Evolutionary conservation across 768 basidiomycete species (phyloP).

Genomic region (Antrodiella citrinella): DNA sequence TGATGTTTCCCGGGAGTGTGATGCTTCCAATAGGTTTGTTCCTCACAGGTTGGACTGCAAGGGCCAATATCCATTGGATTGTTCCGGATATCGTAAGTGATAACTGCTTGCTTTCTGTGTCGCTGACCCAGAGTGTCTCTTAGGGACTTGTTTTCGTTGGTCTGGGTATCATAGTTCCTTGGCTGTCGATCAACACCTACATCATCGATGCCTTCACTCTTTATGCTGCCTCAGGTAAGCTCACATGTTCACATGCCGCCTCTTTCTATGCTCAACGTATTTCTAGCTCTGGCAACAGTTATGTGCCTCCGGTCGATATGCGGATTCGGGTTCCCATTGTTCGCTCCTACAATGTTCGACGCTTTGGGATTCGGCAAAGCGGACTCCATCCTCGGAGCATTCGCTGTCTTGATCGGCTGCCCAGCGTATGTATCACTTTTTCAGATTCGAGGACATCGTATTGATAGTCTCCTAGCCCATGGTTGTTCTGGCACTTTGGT

Average conservation of each 20-base stretch:
- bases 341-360: constrained; percentile 60
- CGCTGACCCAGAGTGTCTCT: constrained; percentile 48
- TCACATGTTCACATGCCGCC: constrained; percentile 56
- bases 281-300: constrained; percentile 56
- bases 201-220: constrained; percentile 60
- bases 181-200: constrained; percentile 60
- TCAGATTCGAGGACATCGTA: constrained; percentile 20
- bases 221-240: constrained; percentile 57
- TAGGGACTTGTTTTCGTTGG: constrained; percentile 60
- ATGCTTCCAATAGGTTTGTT: constrained; percentile 61
- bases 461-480: constrained; percentile 28
- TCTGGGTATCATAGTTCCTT: constrained; percentile 54
- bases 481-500: constrained; percentile 35
- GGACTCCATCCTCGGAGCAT: constrained; percentile 49
- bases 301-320: constrained; percentile 53
- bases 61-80: constrained; percentile 58
- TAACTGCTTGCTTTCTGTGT: constrained; percentile 7
- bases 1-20: constrained; percentile 51
- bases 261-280: constrained; percentile 52
- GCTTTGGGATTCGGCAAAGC: constrained; percentile 63
- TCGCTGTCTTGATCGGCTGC: constrained; percentile 51
- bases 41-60: constrained; percentile 63
- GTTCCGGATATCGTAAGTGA: constrained; percentile 54
- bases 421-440: constrained; percentile 36
- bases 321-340: constrained; percentile 73